These are phyloP conservation scores for Heliocybe sulcata DNA, from an alignment of 1,284 basidiomycete genomes.

Conservation along the genomic window DNA sequence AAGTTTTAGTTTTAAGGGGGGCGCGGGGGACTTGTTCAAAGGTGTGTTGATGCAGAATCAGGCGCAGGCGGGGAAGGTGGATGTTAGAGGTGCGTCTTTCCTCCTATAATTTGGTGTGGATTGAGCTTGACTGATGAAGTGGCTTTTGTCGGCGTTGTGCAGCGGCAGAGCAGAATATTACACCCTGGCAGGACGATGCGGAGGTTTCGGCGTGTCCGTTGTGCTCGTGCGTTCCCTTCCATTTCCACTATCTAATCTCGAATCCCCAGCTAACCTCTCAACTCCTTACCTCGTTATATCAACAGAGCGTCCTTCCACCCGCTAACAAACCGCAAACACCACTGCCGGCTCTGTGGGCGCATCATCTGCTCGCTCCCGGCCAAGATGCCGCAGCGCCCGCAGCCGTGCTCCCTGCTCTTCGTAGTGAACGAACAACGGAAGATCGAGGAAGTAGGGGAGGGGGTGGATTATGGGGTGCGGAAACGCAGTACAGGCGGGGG, in stretches of 20 bases:
- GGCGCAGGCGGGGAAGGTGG: conserved; percentile 31
- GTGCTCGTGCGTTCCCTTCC: conserved; percentile 59
- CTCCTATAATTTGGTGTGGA: not conserved
- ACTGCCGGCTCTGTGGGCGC: conserved; percentile 90
- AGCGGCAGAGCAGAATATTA: conserved; percentile 88
- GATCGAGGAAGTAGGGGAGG: conserved; percentile 85
- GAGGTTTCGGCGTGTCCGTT: conserved; percentile 74
- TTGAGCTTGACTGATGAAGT: not conserved
- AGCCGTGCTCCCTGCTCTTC: conserved; percentile 73
- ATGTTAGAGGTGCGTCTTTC: conserved; percentile 46
- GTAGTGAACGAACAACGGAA: conserved; percentile 70
- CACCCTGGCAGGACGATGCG: conserved; percentile 90
- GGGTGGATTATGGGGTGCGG: conserved; percentile 78
- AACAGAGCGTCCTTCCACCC: conserved; percentile 77
- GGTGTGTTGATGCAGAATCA: conserved; percentile 43
- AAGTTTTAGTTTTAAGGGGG: conserved; percentile 44
- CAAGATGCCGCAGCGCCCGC: conserved; percentile 61
- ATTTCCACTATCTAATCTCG: not conserved
- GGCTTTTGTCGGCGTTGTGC: conserved; percentile 7
- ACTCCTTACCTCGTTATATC: not conserved
- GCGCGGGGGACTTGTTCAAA: conserved; percentile 56
- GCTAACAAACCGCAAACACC: conserved; percentile 91
- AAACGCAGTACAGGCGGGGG: conserved; percentile 32
- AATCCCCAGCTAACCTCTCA: not conserved
- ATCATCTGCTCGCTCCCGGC: conserved; percentile 90